Percentiles rank a stretch among this genome's conserved stretches.
These are phyloP conservation scores for Odontarrhena argentea DNA, from an alignment of 345 rosid genomes.

Conservation along the genomic window DNA sequence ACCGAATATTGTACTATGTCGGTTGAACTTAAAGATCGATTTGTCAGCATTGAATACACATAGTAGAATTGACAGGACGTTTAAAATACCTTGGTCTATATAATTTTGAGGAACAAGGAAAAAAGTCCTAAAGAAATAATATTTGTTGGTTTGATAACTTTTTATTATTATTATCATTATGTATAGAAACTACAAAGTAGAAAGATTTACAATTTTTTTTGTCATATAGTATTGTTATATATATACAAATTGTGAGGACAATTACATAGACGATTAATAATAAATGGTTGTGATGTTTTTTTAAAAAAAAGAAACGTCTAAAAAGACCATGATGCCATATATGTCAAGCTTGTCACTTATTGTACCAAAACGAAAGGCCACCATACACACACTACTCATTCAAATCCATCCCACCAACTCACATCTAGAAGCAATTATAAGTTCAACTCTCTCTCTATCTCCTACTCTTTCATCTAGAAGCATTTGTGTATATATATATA, in stretches of 20 bases:
- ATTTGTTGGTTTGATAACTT: too few relatives aligned
- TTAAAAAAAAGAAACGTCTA: not conserved
- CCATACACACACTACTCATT: conserved; percentile 76
- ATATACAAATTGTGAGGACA: too few relatives aligned
- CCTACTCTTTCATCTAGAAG: conserved; percentile 35
- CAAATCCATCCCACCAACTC: conserved; percentile 96
- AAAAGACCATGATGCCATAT: conserved; percentile 36
- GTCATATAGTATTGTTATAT: too few relatives aligned
- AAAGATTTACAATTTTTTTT: too few relatives aligned
- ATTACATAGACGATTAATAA: not conserved
- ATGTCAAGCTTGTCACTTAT: conserved; percentile 44
- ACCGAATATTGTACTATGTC: not conserved
- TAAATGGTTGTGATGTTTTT: conserved; percentile 15
- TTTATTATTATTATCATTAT: too few relatives aligned
- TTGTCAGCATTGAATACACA: conserved; percentile 19
- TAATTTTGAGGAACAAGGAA: too few relatives aligned
- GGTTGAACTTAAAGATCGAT: not conserved
- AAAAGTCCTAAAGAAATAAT: too few relatives aligned
- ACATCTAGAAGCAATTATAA: conserved; percentile 86
- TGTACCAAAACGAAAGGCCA: conserved; percentile 55
- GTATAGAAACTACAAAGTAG: too few relatives aligned
- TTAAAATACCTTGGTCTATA: not conserved
- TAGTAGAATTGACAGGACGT: not conserved
- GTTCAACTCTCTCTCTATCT: conserved; percentile 36
- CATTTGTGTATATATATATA: conserved; percentile 12